These are phyloP conservation scores for Trichoderma atrobrunneum DNA, from an alignment of 2,329 filamentous ascomycete genomes.

Conservation along the genomic window DNA sequence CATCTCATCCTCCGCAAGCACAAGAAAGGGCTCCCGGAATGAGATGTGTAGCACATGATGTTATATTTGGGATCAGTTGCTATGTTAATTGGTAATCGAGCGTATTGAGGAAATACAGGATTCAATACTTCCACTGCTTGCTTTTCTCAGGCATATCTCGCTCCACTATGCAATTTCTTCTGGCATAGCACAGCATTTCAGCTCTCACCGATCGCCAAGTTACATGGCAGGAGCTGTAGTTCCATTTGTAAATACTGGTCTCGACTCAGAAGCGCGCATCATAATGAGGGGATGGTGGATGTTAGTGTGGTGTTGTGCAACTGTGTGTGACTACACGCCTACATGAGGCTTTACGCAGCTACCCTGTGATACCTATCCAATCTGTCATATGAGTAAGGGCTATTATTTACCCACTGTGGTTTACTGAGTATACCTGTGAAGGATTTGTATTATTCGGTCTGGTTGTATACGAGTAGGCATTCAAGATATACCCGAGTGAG, in stretches of 20 bases:
- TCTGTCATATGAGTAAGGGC: not conserved
- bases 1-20: not conserved
- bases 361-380: not conserved
- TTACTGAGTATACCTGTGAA: not conserved
- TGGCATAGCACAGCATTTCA: not conserved
- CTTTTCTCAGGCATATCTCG: not conserved
- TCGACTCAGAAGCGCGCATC: not conserved
- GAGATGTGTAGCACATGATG: not conserved
- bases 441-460: not conserved
- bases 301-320: not conserved
- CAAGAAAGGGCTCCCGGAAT: not conserved
- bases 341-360: not conserved
- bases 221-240: not conserved
- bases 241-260: not conserved
- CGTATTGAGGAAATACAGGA: not conserved
- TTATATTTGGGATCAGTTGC: not conserved
- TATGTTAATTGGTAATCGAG: not conserved
- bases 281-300: not conserved
- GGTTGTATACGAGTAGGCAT: no score
- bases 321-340: not conserved
- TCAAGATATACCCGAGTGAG: no score
- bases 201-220: not conserved
- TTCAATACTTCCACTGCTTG: not conserved
- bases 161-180: not conserved
- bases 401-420: not conserved